Conservation (phyloP, 2,329 filamentous ascomycete genomes). For the Stachybotrys chlorohalonatus region DNA sequence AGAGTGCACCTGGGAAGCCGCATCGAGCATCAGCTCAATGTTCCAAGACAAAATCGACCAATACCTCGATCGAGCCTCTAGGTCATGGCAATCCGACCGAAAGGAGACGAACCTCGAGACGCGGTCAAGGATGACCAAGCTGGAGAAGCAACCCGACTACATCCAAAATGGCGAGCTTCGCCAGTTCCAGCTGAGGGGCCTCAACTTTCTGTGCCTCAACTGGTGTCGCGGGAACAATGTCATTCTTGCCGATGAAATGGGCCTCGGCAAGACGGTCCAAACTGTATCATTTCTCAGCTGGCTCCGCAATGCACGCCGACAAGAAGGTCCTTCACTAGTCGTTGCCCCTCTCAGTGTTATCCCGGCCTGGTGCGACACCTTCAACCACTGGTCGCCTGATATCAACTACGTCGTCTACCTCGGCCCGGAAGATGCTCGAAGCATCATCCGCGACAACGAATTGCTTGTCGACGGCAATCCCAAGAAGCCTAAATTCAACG, state of each 20-base stretch:
- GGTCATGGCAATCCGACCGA: slow-evolving; percentile 71
- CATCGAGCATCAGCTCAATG: slow-evolving; percentile 62
- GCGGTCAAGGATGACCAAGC: slow-evolving; percentile 61
- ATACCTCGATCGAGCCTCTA: slow-evolving; percentile 74
- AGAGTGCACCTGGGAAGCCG: slow-evolving; percentile 86
- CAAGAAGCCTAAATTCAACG: slow-evolving; percentile 90
- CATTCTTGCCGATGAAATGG: slow-evolving; percentile 98
- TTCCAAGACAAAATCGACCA: slow-evolving; percentile 88
- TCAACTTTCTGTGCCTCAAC: slow-evolving; percentile 94
- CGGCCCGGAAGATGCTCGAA: slow-evolving; percentile 77
- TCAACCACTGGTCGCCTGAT: slow-evolving; percentile 92
- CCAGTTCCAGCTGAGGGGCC: slow-evolving; percentile 84
- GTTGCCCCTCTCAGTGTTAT: slow-evolving; percentile 97
- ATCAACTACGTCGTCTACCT: slow-evolving; percentile 96
- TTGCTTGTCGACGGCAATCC: slow-evolving; percentile 78
- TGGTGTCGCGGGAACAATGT: slow-evolving; percentile 94
- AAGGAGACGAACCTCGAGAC: slow-evolving; percentile 68
- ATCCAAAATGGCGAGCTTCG: slow-evolving; percentile 77
- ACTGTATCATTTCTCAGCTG: slow-evolving; percentile 96
- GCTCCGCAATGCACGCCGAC: slow-evolving; percentile 79
- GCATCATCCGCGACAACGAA: slow-evolving; percentile 84
- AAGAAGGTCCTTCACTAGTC: slow-evolving; percentile 92
- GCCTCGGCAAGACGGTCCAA: slow-evolving; percentile 94
- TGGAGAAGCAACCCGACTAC: slow-evolving; percentile 77
- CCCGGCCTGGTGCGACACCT: slow-evolving; percentile 96